Percentiles rank a stretch among this genome's conserved stretches.
Conservation (phyloP, 306 rosid genomes). For the Alnus glutinosa region DNA sequence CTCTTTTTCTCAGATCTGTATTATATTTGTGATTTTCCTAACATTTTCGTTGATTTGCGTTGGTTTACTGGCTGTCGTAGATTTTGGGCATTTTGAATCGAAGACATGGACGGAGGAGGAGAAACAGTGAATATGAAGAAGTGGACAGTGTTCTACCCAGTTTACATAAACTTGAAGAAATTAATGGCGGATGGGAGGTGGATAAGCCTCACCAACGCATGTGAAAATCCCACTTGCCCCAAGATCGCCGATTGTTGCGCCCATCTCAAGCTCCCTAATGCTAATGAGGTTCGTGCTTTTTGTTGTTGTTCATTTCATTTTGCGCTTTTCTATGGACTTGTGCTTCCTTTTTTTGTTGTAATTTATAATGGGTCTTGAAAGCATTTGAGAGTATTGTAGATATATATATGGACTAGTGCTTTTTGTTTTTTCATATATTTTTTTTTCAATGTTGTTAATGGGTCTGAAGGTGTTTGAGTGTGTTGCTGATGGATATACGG, state of each 20-base stretch:
- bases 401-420: not conserved
- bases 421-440: not conserved
- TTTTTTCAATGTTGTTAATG: not conserved
- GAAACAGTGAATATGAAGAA: slow-evolving; percentile 61
- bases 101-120: slow-evolving; percentile 57
- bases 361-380: not conserved
- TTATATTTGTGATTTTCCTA: too few species aligned
- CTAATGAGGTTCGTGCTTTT: slow-evolving; percentile 62
- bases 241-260: slow-evolving; percentile 86
- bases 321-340: not conserved
- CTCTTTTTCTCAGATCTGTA: too few species aligned
- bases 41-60: too few species aligned
- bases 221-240: slow-evolving; percentile 80
- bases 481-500: not conserved
- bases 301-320: not conserved
- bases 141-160: slow-evolving; percentile 79
- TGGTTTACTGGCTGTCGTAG: too few species aligned
- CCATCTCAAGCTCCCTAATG: slow-evolving; percentile 68
- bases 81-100: not conserved
- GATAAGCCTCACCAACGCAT: slow-evolving; percentile 61
- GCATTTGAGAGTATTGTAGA: too few species aligned
- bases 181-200: slow-evolving; percentile 86
- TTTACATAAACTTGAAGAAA: slow-evolving; percentile 83
- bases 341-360: not conserved
- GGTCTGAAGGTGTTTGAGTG: too few species aligned